Percentiles rank a stretch among this genome's conserved stretches.
Conservation (phyloP, 169 alveolate genomes). For the Plasmodium fragile region DNA sequence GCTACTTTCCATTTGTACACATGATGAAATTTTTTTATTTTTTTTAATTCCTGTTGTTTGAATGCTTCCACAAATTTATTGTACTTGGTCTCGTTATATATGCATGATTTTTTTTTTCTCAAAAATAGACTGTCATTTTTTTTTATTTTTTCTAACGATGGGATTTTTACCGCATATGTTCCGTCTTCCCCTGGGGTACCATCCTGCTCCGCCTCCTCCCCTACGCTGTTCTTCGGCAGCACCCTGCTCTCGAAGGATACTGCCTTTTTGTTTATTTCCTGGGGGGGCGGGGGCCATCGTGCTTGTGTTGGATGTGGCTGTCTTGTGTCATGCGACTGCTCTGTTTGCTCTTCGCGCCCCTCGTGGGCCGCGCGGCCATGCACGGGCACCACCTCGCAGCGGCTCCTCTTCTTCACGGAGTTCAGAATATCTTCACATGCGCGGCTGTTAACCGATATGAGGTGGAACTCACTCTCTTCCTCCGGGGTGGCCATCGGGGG, state of each 20-base stretch:
- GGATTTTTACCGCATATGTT: constrained; percentile 9
- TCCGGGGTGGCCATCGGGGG: neutral
- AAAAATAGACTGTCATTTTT: constrained; percentile 16
- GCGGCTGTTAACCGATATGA: constrained; percentile 30
- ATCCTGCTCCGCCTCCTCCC: neutral
- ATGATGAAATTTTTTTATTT: constrained; percentile 29
- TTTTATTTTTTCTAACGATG: neutral
- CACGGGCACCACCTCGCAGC: neutral
- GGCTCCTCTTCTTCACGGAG: neutral
- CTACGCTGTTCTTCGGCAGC: neutral
- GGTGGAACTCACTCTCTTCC: neutral
- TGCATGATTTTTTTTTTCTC: neutral
- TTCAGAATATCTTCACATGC: constrained; percentile 32
- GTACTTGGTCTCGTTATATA: constrained; percentile 20
- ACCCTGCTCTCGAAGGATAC: constrained; percentile 2
- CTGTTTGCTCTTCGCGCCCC: neutral
- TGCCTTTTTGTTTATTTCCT: neutral
- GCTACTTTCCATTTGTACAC: constrained; percentile 43
- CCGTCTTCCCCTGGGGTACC: neutral
- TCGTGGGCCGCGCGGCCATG: constrained; percentile 26
- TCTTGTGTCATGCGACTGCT: neutral
- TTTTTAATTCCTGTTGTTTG: constrained; percentile 64
- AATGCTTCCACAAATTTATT: constrained; percentile 29
- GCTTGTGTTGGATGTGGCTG: neutral
- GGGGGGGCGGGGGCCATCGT: neutral